phyloP scores from a whole-genome alignment of 1,139 yeast genomes.

The Sugiyamaella xylanicola region DNA sequence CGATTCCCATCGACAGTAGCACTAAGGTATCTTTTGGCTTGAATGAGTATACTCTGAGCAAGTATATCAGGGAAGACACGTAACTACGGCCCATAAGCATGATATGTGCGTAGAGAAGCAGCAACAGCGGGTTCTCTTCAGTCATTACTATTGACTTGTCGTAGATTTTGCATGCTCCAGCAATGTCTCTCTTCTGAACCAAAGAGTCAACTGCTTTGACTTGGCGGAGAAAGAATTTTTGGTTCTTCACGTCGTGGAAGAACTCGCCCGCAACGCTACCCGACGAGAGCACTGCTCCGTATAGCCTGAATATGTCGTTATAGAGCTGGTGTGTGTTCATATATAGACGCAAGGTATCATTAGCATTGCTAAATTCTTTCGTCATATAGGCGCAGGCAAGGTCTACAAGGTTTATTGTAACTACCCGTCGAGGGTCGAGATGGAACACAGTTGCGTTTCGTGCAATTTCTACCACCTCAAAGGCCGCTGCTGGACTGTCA shows the following conservation, averaged over 20 bases:
- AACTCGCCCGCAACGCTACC: conserved; percentile 60
- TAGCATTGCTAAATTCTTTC: conserved; percentile 54
- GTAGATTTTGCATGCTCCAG: conserved; percentile 78
- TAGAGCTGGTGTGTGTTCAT: conserved; percentile 74
- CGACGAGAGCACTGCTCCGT: conserved; percentile 66
- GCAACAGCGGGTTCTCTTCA: conserved; percentile 65
- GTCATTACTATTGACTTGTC: conserved; percentile 46
- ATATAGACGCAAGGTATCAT: conserved; percentile 61
- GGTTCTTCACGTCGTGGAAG: conserved; percentile 78
- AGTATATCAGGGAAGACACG: conserved; percentile 69
- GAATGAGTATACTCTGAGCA: conserved; percentile 51
- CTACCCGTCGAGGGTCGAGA: conserved; percentile 40
- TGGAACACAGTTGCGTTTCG: conserved; percentile 36
- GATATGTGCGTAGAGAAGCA: conserved; percentile 76
- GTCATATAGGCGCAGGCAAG: conserved; percentile 64
- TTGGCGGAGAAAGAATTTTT: conserved; percentile 85
- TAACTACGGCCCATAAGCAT: conserved; percentile 83
- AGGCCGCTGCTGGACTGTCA: conserved; percentile 69
- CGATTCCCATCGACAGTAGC: conserved; percentile 70
- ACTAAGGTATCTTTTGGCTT: conserved; percentile 75
- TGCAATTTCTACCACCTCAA: conserved; percentile 71
- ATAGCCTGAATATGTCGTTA: conserved; percentile 65
- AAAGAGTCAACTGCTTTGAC: conserved; percentile 83
- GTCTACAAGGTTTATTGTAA: conserved; percentile 62
- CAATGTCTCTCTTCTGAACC: conserved; percentile 53